Percentiles rank a stretch among this genome's conserved stretches.
phyloP scores from a whole-genome alignment of 2,329 filamentous ascomycete species.

The Diaporthe destruens region DNA sequence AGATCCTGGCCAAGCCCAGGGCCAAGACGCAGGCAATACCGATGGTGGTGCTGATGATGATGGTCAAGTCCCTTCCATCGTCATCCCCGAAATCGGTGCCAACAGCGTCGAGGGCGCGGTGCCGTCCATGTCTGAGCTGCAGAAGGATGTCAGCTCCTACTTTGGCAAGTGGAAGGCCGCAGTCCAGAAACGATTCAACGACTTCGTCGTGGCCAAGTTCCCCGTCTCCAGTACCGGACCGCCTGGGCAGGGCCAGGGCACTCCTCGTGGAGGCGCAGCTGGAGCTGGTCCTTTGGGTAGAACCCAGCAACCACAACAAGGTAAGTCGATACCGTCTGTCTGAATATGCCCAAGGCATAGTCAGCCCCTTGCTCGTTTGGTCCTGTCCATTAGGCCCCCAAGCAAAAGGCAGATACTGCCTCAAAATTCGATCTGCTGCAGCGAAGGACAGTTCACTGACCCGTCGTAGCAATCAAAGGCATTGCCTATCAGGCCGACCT shows the following conservation, averaged over 20 bases:
- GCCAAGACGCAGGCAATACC: constrained; percentile 20
- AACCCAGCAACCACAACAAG: constrained; percentile 39
- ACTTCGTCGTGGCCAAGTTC: constrained; percentile 70
- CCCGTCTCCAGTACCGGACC: constrained; percentile 41
- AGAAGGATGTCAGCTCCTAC: constrained; percentile 75
- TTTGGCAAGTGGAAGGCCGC: constrained; percentile 85
- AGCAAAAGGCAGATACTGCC: background rate
- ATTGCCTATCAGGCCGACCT: constrained; percentile 53
- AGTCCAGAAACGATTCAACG: constrained; percentile 77
- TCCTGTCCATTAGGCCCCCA: background rate
- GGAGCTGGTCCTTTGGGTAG: constrained; percentile 21
- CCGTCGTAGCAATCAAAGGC: constrained; percentile 46
- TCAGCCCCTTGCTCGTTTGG: too few species aligned
- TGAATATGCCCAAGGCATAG: background rate
- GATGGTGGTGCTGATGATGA: constrained; percentile 32
- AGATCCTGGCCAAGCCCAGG: constrained; percentile 12
- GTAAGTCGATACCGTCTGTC: background rate
- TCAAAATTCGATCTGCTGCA: background rate
- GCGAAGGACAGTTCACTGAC: constrained; percentile 41
- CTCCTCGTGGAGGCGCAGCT: constrained; percentile 47
- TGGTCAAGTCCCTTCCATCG: constrained; percentile 28
- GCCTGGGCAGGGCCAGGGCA: constrained; percentile 46
- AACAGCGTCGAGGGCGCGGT: constrained; percentile 47
- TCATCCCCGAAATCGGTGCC: constrained; percentile 37
- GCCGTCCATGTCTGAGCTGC: constrained; percentile 67